These are phyloP conservation scores for Acacia confusa DNA, from an alignment of 306 rosid species.

Conservation along the genomic window DNA sequence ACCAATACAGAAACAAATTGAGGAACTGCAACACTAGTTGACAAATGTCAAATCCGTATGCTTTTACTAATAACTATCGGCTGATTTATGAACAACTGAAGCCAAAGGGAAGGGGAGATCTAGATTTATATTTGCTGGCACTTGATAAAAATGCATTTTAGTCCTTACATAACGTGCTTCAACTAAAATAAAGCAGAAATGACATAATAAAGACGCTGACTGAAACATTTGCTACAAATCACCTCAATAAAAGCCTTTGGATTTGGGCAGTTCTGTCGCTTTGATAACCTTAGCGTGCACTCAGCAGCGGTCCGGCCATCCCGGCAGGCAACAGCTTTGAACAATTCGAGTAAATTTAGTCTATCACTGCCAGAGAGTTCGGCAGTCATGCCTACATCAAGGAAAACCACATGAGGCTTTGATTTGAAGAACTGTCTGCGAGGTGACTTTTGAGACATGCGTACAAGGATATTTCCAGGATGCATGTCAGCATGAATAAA, in stretches of 20 bases:
- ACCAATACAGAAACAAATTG: background rate
- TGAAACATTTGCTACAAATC: background rate
- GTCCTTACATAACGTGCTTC: background rate
- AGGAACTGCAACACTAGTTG: background rate
- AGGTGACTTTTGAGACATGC: constrained; percentile 62
- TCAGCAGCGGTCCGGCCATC: constrained; percentile 97
- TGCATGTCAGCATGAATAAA: constrained; percentile 99
- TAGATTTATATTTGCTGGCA: background rate
- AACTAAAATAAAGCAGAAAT: background rate
- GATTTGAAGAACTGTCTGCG: constrained; percentile 80
- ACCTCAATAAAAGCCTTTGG: constrained; percentile 95
- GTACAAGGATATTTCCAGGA: constrained; percentile 99
- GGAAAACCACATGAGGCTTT: constrained; percentile 96
- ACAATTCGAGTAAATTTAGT: constrained; percentile 81
- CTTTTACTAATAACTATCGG: background rate
- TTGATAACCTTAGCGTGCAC: constrained; percentile 74
- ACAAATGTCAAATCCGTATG: background rate
- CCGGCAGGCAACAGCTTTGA: constrained; percentile 91
- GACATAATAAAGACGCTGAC: background rate
- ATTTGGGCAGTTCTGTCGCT: constrained; percentile 94
- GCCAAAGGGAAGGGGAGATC: background rate
- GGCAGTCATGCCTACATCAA: constrained; percentile 99
- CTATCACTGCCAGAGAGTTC: constrained; percentile 92
- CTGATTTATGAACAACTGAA: constrained; percentile 3
- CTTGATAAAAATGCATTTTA: background rate